Conservation (phyloP, 805 yeast species). For the Zygoascus tannicola region DNA sequence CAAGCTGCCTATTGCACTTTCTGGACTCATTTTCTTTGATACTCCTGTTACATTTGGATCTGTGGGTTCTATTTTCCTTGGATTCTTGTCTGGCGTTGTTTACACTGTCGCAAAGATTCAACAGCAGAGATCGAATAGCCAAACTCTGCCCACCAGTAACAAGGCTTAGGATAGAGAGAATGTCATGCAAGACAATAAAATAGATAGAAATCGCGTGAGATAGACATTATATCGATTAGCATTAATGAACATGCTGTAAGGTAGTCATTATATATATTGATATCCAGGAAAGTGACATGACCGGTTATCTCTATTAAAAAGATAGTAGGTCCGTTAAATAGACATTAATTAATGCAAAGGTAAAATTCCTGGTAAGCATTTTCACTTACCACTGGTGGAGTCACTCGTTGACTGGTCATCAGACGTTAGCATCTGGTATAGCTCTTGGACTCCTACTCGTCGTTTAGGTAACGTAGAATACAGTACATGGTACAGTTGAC, state of each 20-base stretch:
- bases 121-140: slow-evolving; percentile 45
- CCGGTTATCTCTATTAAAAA: too few relatives aligned
- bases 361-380: too few relatives aligned
- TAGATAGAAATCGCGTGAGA: too few relatives aligned
- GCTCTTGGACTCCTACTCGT: slow-evolving; percentile 21
- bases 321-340: too few relatives aligned
- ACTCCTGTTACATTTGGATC: slow-evolving; percentile 92
- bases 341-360: too few relatives aligned
- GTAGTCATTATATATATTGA: too few relatives aligned
- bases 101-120: slow-evolving; percentile 93
- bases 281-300: too few relatives aligned
- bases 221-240: too few relatives aligned
- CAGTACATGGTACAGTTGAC: slow-evolving; percentile 39
- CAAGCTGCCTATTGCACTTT: slow-evolving; percentile 93
- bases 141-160: slow-evolving; percentile 18
- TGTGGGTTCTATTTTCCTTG: slow-evolving; percentile 81
- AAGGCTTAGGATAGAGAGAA: slow-evolving; percentile 9
- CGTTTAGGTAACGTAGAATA: slow-evolving; percentile 44
- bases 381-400: too few relatives aligned
- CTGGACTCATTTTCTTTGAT: slow-evolving; percentile 90
- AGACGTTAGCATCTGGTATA: slow-evolving; percentile 4
- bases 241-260: too few relatives aligned
- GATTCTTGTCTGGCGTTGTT: slow-evolving; percentile 91
- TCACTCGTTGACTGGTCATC: too few relatives aligned
- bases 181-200: neutral